These are phyloP conservation scores for Dendrocalamus sinicus DNA, from an alignment of 176 grass and related monocot species.

Conservation along the genomic window DNA sequence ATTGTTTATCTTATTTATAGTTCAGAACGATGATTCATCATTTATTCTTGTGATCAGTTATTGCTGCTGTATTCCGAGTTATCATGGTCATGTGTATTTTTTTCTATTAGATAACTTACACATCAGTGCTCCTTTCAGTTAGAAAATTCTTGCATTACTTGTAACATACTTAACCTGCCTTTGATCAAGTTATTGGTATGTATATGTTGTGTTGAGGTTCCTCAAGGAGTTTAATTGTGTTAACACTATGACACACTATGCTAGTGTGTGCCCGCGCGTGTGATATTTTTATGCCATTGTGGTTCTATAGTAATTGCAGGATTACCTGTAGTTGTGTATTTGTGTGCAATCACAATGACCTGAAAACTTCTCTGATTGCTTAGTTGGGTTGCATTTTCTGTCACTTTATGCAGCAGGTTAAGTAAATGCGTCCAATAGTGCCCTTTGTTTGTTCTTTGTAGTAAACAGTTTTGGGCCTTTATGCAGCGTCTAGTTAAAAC, in stretches of 20 bases:
- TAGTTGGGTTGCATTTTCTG: conserved; percentile 8
- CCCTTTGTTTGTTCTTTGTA: conserved; percentile 7
- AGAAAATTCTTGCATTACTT: background rate
- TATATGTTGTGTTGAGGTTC: background rate
- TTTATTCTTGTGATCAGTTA: conserved; percentile 7
- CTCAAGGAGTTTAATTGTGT: background rate
- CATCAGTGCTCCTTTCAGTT: conserved; percentile 4
- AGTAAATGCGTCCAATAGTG: conserved; percentile 32
- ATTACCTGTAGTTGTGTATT: conserved; percentile 1
- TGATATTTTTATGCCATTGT: conserved; percentile 27
- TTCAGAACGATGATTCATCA: conserved; percentile 1
- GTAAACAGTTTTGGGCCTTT: background rate
- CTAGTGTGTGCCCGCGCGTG: too few relatives aligned
- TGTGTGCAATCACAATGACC: background rate
- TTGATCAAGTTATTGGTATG: background rate
- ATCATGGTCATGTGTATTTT: background rate
- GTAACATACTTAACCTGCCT: background rate
- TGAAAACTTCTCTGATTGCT: background rate
- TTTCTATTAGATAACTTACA: conserved; percentile 9
- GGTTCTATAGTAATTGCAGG: conserved; percentile 25
- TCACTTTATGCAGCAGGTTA: conserved; percentile 27
- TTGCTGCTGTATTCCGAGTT: background rate
- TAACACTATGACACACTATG: background rate
- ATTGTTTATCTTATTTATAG: background rate
- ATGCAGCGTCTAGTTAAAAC: conserved; percentile 21